Base-by-base conservation (phyloP, 1,284 basidiomycete species). In the Porodaedalea pini region DNA sequence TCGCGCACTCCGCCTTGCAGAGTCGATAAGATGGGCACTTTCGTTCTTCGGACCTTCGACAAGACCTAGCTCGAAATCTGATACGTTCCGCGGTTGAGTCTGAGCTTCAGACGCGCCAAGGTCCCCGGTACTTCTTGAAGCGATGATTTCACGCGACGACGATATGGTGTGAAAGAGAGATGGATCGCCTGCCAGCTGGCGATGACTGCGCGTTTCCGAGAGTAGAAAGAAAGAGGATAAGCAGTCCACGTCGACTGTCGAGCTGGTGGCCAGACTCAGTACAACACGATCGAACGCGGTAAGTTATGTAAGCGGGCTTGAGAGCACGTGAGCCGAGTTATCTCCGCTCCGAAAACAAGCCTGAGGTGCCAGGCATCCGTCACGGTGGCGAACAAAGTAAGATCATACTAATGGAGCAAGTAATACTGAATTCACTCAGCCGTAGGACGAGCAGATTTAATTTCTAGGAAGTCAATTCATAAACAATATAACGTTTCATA, bases 141-240 rank as follows among this genome's bases (percentile, higher is more conserved):
- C 27, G 36, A 31, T n/a, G 13, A 41, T n/a, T 15, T n/a, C 2
- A 40, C 37, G 27, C 36, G 31, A 27, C 23, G 40, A 54, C 17
- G n/a, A 34, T 17, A 21, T 44, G 54, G 47, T 40, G 21, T 19
- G 54, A 50, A 32, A 32, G 40, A 41, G 29, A 49, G 48, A 21
- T 50, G 36, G 5, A 34, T 39, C 44, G 39, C 54, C 36, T 50
- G 54, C 54, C 54, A 41, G 54, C 54, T 56, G 54, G 54, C 54
- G 47, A 56, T 31, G 36, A 29, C 32, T 23, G 19, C 25, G 29
- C 11, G 2, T 19, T 5, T 15, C 10, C 37, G 8, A 17, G 23
- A 44, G 41, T 10, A 29, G 32, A 54, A 53, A 40, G 31, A 36
- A 44, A 29, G 41, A n/a, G 51, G 51, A 43, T 32, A 45, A 44